Evolutionary conservation across 495 filamentous ascomycete species (phyloP).

Genomic region (Halenospora varia): DNA sequence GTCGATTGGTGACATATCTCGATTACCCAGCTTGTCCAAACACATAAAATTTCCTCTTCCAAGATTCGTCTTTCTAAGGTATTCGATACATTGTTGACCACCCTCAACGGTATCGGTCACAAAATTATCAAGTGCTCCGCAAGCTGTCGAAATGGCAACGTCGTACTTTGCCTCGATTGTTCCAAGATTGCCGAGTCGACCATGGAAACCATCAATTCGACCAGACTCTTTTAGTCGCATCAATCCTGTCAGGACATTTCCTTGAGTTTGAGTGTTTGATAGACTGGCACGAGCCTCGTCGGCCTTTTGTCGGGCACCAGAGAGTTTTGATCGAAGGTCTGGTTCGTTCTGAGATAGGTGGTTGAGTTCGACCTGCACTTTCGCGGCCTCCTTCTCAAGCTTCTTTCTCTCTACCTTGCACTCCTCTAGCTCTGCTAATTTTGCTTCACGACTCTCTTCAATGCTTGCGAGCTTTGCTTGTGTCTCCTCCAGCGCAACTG

Average conservation of each 20-base stretch:
- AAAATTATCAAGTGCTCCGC: conserved; percentile 85
- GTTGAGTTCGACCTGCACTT: conserved; percentile 65
- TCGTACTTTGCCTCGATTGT: conserved; percentile 93
- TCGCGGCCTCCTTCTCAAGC: conserved; percentile 69
- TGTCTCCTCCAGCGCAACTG: conserved; percentile 78
- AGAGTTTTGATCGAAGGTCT: conserved; percentile 73
- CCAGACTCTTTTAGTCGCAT: conserved; percentile 96
- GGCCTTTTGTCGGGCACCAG: conserved; percentile 84
- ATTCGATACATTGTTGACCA: conserved; percentile 96
- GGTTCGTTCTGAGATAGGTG: conserved; percentile 74
- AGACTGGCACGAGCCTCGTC: conserved; percentile 91
- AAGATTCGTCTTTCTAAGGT: conserved; percentile 93
- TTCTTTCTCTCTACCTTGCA: conserved; percentile 65
- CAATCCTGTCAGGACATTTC: conserved; percentile 84
- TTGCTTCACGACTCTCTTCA: conserved; percentile 61
- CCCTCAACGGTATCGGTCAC: conserved; percentile 93
- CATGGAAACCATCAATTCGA: conserved; percentile 94
- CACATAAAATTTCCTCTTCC: conserved; percentile 97
- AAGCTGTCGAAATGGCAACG: conserved; percentile 94
- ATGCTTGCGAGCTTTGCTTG: conserved; percentile 72
- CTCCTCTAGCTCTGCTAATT: conserved; percentile 70
- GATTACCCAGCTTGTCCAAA: conserved; percentile 74
- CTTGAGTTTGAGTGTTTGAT: conserved; percentile 83
- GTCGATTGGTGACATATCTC: conserved; percentile 70
- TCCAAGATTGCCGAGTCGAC: conserved; percentile 91